These are phyloP conservation scores for Ajuga reptans DNA, from an alignment of 305 asterid genomes.

Conservation along the genomic window DNA sequence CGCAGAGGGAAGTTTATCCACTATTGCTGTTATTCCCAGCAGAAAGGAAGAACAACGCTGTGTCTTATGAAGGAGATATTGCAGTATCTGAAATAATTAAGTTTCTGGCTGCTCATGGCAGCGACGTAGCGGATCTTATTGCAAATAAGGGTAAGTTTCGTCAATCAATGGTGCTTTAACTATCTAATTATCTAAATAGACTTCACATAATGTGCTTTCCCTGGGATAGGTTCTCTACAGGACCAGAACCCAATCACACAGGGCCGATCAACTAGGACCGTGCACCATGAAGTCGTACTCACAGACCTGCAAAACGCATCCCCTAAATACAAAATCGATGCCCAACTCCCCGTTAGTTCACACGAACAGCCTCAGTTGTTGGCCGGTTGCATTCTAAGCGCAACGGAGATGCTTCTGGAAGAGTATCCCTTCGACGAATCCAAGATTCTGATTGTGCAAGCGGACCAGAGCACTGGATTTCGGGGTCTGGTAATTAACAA, in stretches of 20 bases:
- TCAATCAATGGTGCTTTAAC: not conserved
- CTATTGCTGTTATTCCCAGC: constrained; percentile 74
- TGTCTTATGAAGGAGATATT: constrained; percentile 62
- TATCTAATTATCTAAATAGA: constrained; percentile 1
- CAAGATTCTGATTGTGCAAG: constrained; percentile 62
- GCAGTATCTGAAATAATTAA: constrained; percentile 57
- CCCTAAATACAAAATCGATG: constrained; percentile 30
- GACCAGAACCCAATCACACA: constrained; percentile 28
- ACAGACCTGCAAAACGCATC: constrained; percentile 38
- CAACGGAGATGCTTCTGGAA: constrained; percentile 62
- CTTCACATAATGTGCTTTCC: constrained; percentile 18
- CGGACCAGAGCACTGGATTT: constrained; percentile 45
- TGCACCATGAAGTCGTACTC: constrained; percentile 62
- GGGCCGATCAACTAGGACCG: constrained; percentile 25
- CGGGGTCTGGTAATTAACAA: constrained; percentile 75
- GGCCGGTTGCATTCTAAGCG: constrained; percentile 56
- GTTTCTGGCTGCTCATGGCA: constrained; percentile 68
- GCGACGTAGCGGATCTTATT: constrained; percentile 43
- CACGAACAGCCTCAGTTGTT: constrained; percentile 41
- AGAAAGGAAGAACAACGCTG: constrained; percentile 45
- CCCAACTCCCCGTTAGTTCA: constrained; percentile 30
- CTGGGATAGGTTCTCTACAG: constrained; percentile 37
- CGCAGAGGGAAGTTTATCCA: constrained; percentile 90
- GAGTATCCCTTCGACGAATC: constrained; percentile 68
- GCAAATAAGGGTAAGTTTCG: constrained; percentile 51